Evolutionary conservation across 371 early-diverging fungal genomes (phyloP), one percentile per base, ranked within the genome.

Genomic region (Mucor velutinosus): DNA sequence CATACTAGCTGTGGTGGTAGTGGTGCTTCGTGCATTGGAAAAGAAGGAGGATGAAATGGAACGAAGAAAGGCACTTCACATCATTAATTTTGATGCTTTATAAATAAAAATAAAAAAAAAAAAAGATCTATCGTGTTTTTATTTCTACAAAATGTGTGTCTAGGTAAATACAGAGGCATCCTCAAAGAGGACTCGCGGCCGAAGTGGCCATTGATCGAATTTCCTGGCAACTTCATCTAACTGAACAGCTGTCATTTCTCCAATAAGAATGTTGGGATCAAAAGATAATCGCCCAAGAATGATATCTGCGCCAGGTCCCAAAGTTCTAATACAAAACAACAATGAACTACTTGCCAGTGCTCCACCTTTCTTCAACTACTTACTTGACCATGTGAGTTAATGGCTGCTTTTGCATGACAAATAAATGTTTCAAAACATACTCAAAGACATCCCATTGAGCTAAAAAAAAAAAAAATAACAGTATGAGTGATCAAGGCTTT

Each of bases 21-120:
- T 80, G 33, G 83, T 80, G 0, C 79, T 97, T 14, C 84, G 91
- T 67, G 87, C 87, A 72, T 75, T 89, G 68, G 97, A 97, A 74
- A 92, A 88, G 85, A 74, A 91, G 45, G 94, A 93, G 66, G 95
- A 95, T 71, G 90, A 90, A 64, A 67, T 80, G 68, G 95, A 95
- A 71, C 76, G 87, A 71, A 70, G 84, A 67, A 88, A 85, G 65
- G 89, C 91, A 6, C 71, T 91, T 47, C 94, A 94, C 73, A 86
- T 90, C 39, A 92, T 97, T 75, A 95, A 97, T 73, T 95, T 96
- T 81, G 96, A 97, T 70, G 96, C 95, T 0, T 77, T 96, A 60
- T 95, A 82, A 83, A 49, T 21, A 23, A 32, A 47, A 51, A 21
- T 14, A 19, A 19, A 6, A 21, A 19, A 47, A 51, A 21, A 4